phyloP scores from a whole-genome alignment of 208 protist species.

The Crithidia expoeki region DNA sequence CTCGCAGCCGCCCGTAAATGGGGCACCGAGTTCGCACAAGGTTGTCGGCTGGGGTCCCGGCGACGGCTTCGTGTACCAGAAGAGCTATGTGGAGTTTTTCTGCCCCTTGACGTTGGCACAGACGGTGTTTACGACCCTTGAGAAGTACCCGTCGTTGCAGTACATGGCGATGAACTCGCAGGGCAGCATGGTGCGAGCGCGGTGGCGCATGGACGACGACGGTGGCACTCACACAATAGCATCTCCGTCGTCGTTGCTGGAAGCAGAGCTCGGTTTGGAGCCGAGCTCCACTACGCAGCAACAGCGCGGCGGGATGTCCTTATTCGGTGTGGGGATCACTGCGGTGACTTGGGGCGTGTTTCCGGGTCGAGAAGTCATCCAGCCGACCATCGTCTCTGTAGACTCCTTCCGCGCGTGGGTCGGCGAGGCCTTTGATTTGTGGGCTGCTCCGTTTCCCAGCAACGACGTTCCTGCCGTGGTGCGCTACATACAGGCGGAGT shows the following conservation, averaged over 20 bases:
- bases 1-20: constrained; percentile 91
- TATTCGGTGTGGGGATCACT: constrained; percentile 48
- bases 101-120: constrained; percentile 37
- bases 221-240: constrained; percentile 3
- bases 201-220: constrained; percentile 33
- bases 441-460: constrained; percentile 40
- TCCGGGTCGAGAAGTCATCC: constrained; percentile 57
- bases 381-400: constrained; percentile 73
- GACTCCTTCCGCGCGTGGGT: constrained; percentile 62
- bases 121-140: constrained; percentile 46
- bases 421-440: constrained; percentile 64
- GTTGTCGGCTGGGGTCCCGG: constrained; percentile 66
- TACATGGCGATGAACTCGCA: constrained; percentile 51
- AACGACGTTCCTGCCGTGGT: constrained; percentile 47
- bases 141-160: constrained; percentile 51
- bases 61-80: constrained; percentile 71
- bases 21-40: constrained; percentile 68
- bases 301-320: constrained; percentile 10
- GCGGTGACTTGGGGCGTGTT: constrained; percentile 81
- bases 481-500: constrained; percentile 48
- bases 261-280: neutral
- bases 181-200: constrained; percentile 28
- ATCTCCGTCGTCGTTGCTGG: neutral
- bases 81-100: constrained; percentile 75
- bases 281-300: neutral